Base-by-base conservation (phyloP, 140 eudicot species). In the Cichorium intybus region DNA sequence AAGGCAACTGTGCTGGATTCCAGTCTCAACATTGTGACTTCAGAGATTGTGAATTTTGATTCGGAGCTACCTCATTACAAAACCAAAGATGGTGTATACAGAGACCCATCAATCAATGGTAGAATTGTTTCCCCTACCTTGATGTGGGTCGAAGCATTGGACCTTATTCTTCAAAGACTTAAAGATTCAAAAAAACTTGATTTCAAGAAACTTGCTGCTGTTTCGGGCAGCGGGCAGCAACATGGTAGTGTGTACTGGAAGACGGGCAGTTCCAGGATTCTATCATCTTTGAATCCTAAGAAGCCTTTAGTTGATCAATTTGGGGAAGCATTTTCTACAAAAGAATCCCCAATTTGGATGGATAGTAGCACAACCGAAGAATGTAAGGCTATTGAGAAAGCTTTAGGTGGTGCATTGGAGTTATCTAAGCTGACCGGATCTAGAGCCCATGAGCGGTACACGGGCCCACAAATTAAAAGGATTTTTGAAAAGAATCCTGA, bases 111-210 rank as follows among this genome's bases (percentile, higher is more conserved):
- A 9, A 75, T 85, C 26, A 64, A 79, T 41, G 95, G 96, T 29
- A 79, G 96, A 61, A 87, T 91, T 26, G 95, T 91, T 67, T 91
- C 96, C 21, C 89, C 95, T 67, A 87, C 95, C 16, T 62, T 87
- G 46, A 91, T 91, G 97, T 91, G 97, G 97, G 79, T 91, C 10
- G 97, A 91, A 72, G 96, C 97, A 56, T 61, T 91, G 17, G 97
- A 91, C 74, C 79, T 91, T 21, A 72, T 91, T 10, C 89, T 91
- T 53, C 67, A 79, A 24, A 80, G 84, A 48, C 88, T 91, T 15
- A 20, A 74, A 50, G 75, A 80, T 57, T 79, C 84, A 10, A 84
- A 74, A 11, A 79, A 68, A 11, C 46, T 88, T 3, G 79, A 85
- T 79, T 85, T 88, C 58, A 81, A 81, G 11, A 88, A 85, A 59